A percentile compares a stretch with the other conserved stretches of the same genome.
phyloP scores from a whole-genome alignment of 306 rosid genomes.

The Benincasa hispida region DNA sequence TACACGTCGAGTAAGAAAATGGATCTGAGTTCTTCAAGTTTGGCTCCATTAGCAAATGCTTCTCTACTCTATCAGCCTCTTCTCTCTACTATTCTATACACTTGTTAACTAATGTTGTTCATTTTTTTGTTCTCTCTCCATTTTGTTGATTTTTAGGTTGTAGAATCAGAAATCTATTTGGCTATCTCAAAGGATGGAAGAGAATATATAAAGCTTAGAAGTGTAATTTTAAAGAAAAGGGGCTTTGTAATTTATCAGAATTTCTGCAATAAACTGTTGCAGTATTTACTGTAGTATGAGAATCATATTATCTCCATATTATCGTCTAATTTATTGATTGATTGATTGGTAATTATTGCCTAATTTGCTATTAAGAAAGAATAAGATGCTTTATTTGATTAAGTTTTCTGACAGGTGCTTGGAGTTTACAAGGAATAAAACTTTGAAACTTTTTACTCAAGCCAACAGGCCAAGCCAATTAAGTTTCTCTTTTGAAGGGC shows the following conservation, averaged over 20 bases:
- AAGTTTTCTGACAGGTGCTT: neutral
- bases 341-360: neutral
- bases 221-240: neutral
- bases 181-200: constrained; percentile 3
- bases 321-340: neutral
- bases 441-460: neutral
- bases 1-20: constrained; percentile 29
- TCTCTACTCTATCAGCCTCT: neutral
- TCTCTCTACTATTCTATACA: neutral
- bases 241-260: neutral
- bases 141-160: neutral
- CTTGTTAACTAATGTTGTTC: neutral
- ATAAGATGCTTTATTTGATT: neutral
- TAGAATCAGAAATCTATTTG: neutral
- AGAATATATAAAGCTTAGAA: constrained; percentile 4
- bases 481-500: neutral
- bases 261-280: neutral
- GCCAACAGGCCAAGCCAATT: neutral
- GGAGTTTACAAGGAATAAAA: neutral
- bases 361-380: neutral
- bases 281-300: neutral
- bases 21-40: neutral
- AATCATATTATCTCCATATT: neutral
- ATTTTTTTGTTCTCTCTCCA: no score
- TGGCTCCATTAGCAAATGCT: neutral